These are phyloP conservation scores for Leavenworthia alabamica DNA, from an alignment of 345 rosid genomes.

Conservation along the genomic window DNA sequence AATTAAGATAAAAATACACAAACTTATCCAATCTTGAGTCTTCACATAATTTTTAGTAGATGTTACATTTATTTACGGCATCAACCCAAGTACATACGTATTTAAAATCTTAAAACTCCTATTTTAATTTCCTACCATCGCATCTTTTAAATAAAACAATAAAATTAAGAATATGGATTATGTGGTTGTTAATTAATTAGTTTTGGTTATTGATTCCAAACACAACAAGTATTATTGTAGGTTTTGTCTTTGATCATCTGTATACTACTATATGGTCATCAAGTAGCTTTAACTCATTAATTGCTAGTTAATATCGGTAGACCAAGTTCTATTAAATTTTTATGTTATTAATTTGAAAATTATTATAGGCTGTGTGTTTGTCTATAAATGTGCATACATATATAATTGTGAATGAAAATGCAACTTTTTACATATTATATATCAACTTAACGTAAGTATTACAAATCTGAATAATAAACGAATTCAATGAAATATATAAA, in stretches of 20 bases:
- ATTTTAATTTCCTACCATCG: neutral
- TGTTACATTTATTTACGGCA: neutral
- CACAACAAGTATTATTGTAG: neutral
- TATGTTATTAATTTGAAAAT: neutral
- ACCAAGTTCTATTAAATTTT: neutral
- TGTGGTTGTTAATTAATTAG: neutral
- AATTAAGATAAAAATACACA: neutral
- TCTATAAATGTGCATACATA: neutral
- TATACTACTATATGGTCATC: neutral
- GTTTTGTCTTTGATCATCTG: neutral
- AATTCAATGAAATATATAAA: neutral
- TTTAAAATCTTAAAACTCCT: neutral
- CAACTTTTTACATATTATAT: conserved; percentile 2
- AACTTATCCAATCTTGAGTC: neutral
- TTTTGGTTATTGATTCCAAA: neutral
- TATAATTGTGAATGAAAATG: neutral
- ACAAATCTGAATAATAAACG: neutral
- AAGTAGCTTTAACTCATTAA: neutral
- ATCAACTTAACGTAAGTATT: conserved; percentile 7
- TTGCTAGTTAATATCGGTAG: neutral
- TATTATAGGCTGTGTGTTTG: neutral
- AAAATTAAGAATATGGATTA: too few species aligned
- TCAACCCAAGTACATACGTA: neutral
- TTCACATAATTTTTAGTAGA: neutral
- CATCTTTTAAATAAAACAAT: neutral